phyloP scores from a whole-genome alignment of 169 alveolate species.

The Ichthyophthirius multifiliis region DNA sequence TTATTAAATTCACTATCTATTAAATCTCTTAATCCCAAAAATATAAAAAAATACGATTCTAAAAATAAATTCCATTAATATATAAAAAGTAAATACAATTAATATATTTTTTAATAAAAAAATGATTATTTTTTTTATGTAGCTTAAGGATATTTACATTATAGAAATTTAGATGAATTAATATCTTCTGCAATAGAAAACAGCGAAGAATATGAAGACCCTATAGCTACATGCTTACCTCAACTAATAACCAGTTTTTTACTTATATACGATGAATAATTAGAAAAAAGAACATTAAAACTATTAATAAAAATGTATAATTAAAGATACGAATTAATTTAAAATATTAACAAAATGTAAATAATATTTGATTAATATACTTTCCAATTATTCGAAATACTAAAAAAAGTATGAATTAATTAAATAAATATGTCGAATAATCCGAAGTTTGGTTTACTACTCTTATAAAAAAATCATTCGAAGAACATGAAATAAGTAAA shows the following conservation, averaged over 20 bases:
- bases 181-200: background rate
- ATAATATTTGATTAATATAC: background rate
- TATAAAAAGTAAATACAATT: background rate
- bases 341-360: background rate
- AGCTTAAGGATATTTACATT: background rate
- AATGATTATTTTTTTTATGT: background rate
- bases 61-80: background rate
- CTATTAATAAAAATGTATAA: background rate
- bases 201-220: background rate
- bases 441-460: slow-evolving; percentile 24
- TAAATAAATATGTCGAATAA: background rate
- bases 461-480: background rate
- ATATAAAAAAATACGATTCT: background rate
- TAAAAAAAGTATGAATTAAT: background rate
- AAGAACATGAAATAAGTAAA: background rate
- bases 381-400: background rate
- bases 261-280: background rate
- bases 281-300: background rate
- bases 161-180: background rate
- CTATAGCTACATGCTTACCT: background rate
- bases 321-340: background rate
- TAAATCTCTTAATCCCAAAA: background rate
- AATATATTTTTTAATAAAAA: background rate
- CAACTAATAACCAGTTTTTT: background rate
- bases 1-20: background rate